Evolutionary conservation across 441 rosid genomes (phyloP).

Genomic region (Pelargonium fulgidum): DNA sequence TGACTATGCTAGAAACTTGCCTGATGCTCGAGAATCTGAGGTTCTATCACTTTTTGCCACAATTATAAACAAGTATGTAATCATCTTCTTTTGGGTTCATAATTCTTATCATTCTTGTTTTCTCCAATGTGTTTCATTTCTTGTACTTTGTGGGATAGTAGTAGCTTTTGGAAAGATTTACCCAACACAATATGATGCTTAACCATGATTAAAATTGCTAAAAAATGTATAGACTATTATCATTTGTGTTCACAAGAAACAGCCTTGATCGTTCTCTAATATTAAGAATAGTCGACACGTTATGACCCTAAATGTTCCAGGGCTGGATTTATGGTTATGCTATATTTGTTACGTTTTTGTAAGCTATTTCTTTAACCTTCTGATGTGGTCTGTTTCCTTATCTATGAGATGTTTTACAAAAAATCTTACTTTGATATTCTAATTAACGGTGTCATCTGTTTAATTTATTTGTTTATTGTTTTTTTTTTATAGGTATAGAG

Average conservation of each 20-base stretch:
- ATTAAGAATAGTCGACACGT: not conserved
- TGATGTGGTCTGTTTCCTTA: not conserved
- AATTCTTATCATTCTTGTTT: not conserved
- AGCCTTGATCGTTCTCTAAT: not conserved
- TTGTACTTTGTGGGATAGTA: not conserved
- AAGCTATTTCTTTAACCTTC: not conserved
- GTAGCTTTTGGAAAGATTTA: not conserved
- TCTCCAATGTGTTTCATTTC: not conserved
- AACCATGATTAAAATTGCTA: too few species aligned
- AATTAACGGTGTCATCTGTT: not conserved
- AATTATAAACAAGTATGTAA: constrained; percentile 86
- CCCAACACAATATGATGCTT: too few species aligned
- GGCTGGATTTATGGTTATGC: constrained; percentile 1
- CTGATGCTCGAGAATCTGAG: constrained; percentile 99
- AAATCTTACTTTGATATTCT: not conserved
- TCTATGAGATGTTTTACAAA: not conserved
- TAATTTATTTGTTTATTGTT: not conserved
- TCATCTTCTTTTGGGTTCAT: not conserved
- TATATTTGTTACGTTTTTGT: too few species aligned
- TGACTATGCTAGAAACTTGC: constrained; percentile 95
- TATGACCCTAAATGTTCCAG: not conserved
- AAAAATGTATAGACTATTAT: too few species aligned
- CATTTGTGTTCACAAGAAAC: not conserved
- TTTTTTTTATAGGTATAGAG: constrained; percentile 61
- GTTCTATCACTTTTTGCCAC: constrained; percentile 99